These are phyloP conservation scores for Paramarasmius palmivorus DNA, from an alignment of 1,284 basidiomycete species.

Conservation along the genomic window DNA sequence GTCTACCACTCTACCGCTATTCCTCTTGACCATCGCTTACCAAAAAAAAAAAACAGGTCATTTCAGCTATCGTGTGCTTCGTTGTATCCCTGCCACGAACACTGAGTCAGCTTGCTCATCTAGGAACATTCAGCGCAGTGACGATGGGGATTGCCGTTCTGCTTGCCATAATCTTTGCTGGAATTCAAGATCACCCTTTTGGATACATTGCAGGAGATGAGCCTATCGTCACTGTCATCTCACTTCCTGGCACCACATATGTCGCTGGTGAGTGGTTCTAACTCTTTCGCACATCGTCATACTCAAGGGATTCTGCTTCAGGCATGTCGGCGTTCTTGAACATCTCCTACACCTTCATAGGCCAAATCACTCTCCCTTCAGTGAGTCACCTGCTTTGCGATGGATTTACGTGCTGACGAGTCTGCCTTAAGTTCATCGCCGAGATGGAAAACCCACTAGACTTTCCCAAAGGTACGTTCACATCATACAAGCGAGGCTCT, in stretches of 20 bases:
- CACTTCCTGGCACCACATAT: slow-evolving; percentile 52
- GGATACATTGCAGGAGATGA: slow-evolving; percentile 36
- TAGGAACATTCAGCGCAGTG: slow-evolving; percentile 45
- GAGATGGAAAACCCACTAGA: slow-evolving; percentile 63
- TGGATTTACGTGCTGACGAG: too few relatives aligned
- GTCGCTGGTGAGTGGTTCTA: slow-evolving; percentile 39
- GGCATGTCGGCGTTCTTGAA: slow-evolving; percentile 48
- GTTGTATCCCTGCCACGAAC: slow-evolving; percentile 54
- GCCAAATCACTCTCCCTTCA: slow-evolving; percentile 53
- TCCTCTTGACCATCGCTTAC: background rate
- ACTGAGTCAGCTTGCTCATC: slow-evolving; percentile 46
- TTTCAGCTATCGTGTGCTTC: slow-evolving; percentile 44
- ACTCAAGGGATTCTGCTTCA: slow-evolving; percentile 9
- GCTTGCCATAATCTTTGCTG: slow-evolving; percentile 52
- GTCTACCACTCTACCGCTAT: slow-evolving; percentile 10
- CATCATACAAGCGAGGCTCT: slow-evolving; percentile 11
- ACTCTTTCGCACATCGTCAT: background rate
- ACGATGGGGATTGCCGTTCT: slow-evolving; percentile 62
- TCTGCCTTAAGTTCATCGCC: slow-evolving; percentile 43
- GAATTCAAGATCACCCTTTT: slow-evolving; percentile 47
- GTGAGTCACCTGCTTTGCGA: too few relatives aligned
- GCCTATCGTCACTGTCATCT: slow-evolving; percentile 39
- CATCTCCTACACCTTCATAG: slow-evolving; percentile 62
- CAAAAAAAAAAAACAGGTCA: too few relatives aligned
- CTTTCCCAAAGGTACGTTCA: slow-evolving; percentile 56